These are phyloP conservation scores for Chloranthus sessilifolius DNA, from an alignment of 164 flowering plant species.

Conservation along the genomic window DNA sequence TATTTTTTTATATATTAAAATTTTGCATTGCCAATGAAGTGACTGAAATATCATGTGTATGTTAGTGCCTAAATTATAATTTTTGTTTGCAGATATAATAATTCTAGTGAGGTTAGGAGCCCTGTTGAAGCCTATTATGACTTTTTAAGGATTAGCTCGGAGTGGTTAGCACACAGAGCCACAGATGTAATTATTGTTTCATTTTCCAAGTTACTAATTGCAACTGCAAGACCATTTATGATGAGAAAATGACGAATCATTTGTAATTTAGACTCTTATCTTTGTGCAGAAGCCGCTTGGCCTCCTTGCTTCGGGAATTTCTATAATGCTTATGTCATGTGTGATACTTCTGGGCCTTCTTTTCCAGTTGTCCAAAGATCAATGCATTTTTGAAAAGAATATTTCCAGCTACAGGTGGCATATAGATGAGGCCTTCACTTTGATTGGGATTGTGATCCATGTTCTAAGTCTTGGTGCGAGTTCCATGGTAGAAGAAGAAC, in stretches of 20 bases:
- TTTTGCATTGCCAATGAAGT: no score
- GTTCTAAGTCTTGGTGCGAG: conserved; percentile 81
- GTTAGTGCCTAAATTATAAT: background rate
- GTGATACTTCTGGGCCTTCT: conserved; percentile 27
- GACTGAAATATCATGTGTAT: no score
- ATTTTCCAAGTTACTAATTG: background rate
- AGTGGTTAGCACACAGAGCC: conserved; percentile 76
- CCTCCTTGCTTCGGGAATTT: conserved; percentile 58
- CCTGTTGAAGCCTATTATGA: conserved; percentile 49
- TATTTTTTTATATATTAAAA: conserved; percentile 6
- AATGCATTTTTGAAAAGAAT: conserved; percentile 3
- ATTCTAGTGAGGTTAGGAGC: conserved; percentile 27
- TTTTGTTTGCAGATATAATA: conserved; percentile 31
- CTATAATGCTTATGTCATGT: conserved; percentile 62
- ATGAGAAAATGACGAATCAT: background rate
- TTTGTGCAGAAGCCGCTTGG: conserved; percentile 70
- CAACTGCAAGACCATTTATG: no score
- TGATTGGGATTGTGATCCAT: conserved; percentile 36
- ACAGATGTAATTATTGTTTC: conserved; percentile 63
- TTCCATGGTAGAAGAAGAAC: conserved; percentile 98
- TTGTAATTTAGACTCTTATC: conserved; percentile 5
- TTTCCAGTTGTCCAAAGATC: conserved; percentile 23
- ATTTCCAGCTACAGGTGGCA: conserved; percentile 26
- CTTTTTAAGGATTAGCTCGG: conserved; percentile 59
- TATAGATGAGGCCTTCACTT: conserved; percentile 49